Conservation (phyloP, 2,329 filamentous ascomycete species). For the Colletotrichum melonis region DNA sequence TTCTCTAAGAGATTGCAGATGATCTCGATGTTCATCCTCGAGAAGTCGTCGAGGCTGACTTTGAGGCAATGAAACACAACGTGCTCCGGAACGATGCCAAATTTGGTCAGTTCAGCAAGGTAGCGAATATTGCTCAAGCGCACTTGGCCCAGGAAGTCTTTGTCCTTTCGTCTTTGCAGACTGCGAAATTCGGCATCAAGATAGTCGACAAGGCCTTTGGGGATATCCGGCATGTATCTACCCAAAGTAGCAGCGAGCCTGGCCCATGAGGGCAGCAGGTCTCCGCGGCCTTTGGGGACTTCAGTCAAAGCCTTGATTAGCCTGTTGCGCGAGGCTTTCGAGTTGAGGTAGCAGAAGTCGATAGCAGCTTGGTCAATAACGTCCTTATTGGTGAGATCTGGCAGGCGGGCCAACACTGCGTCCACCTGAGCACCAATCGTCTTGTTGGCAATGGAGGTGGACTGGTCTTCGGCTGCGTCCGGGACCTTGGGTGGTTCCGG, state of each 20-base stretch:
- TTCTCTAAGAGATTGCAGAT: slow-evolving; percentile 97
- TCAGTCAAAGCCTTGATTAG: slow-evolving; percentile 94
- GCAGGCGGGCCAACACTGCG: slow-evolving; percentile 85
- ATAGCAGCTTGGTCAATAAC: slow-evolving; percentile 91
- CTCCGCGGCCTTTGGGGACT: slow-evolving; percentile 91
- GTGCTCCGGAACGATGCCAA: slow-evolving; percentile 96
- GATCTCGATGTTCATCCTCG: slow-evolving; percentile 98
- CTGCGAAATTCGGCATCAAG: slow-evolving; percentile 97
- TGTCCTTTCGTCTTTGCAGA: slow-evolving; percentile 94
- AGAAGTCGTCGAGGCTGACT: slow-evolving; percentile 97
- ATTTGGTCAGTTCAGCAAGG: slow-evolving; percentile 96
- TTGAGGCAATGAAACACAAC: slow-evolving; percentile 99
- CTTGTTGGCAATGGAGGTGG: slow-evolving; percentile 96
- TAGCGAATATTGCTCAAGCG: slow-evolving; percentile 97
- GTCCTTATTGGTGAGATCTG: slow-evolving; percentile 92
- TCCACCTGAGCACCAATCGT: slow-evolving; percentile 98
- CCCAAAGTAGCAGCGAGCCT: slow-evolving; percentile 92
- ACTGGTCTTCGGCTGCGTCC: slow-evolving; percentile 79
- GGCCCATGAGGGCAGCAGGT: slow-evolving; percentile 92
- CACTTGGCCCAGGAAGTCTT: slow-evolving; percentile 95
- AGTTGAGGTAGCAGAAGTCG: slow-evolving; percentile 98
- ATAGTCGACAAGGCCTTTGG: slow-evolving; percentile 89
- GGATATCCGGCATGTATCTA: slow-evolving; percentile 94
- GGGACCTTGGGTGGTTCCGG: slow-evolving; percentile 61
- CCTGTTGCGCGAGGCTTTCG: slow-evolving; percentile 95